Conservation (phyloP, 2,329 filamentous ascomycete species). For the Aspergillus arachidicola region DNA sequence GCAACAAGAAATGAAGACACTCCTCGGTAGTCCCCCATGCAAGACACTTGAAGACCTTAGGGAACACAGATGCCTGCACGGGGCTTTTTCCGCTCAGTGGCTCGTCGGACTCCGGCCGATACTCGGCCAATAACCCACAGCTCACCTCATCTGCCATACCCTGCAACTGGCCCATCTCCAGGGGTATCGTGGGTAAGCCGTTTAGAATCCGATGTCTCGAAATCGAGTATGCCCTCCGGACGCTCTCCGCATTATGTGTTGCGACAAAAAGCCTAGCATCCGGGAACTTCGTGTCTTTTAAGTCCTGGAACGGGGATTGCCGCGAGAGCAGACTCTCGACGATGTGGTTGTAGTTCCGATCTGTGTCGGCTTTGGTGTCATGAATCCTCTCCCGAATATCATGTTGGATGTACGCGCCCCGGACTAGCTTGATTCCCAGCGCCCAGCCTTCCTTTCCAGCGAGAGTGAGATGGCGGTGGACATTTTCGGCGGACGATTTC, state of each 20-base stretch:
- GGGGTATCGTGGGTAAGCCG: slow-evolving; percentile 41
- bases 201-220: slow-evolving; percentile 40
- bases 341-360: slow-evolving; percentile 53
- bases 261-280: slow-evolving; percentile 53
- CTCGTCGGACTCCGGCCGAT: slow-evolving; percentile 18
- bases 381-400: slow-evolving; percentile 41
- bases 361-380: slow-evolving; percentile 42
- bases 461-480: slow-evolving; percentile 42
- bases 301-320: slow-evolving; percentile 29
- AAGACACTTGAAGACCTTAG: slow-evolving; percentile 55
- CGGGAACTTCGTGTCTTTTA: slow-evolving; percentile 19
- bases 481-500: slow-evolving; percentile 41
- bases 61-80: slow-evolving; percentile 17
- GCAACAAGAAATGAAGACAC: slow-evolving; percentile 57
- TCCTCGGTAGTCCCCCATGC: slow-evolving; percentile 57
- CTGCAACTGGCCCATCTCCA: slow-evolving; percentile 73
- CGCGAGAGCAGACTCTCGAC: slow-evolving; percentile 52
- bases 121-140: slow-evolving; percentile 46
- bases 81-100: slow-evolving; percentile 8
- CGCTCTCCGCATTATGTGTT: slow-evolving; percentile 55
- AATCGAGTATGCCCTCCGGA: slow-evolving; percentile 47
- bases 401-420: slow-evolving; percentile 50
- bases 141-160: slow-evolving; percentile 91
- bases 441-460: slow-evolving; percentile 45
- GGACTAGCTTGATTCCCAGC: slow-evolving; percentile 48